A percentile compares a stretch with the other conserved stretches of the same genome.
phyloP scores from a whole-genome alignment of 2,329 filamentous ascomycete genomes.

The Nannizzia gypsea region DNA sequence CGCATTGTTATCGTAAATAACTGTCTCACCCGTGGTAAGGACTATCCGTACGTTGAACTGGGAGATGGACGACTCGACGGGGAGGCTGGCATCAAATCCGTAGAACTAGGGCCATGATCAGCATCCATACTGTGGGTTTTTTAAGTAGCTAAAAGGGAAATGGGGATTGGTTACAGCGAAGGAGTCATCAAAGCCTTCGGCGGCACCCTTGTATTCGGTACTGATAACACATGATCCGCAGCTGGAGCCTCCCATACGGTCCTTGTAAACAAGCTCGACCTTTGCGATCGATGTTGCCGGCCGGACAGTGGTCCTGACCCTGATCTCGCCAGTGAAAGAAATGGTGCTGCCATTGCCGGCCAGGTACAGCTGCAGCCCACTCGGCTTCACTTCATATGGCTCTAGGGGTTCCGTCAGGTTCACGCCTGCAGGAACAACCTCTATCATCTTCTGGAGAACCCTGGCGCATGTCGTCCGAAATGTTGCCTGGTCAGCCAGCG shows the following conservation, averaged over 20 bases:
- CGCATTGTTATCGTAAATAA: conserved; percentile 9
- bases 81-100: conserved; percentile 7
- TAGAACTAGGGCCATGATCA: conserved; percentile 7
- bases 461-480: conserved; percentile 8
- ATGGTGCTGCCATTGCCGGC: conserved; percentile 8
- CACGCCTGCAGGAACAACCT: conserved; percentile 9
- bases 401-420: conserved; percentile 9
- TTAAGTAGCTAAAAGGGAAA: background rate
- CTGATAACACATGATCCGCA: conserved; percentile 8
- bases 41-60: conserved; percentile 8
- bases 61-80: conserved; percentile 8
- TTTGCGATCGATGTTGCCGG: conserved; percentile 6
- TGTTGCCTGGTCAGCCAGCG: conserved; percentile 4
- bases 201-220: conserved; percentile 9
- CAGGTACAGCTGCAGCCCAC: conserved; percentile 8
- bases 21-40: background rate
- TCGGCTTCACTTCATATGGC: conserved; percentile 12
- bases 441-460: conserved; percentile 13
- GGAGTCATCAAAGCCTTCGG: conserved; percentile 9
- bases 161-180: conserved; percentile 8
- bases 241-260: conserved; percentile 8
- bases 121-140: background rate
- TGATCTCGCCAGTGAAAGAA: conserved; percentile 10
- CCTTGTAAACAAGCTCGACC: conserved; percentile 9
- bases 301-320: conserved; percentile 10